Evolutionary conservation across 2,329 filamentous ascomycete species (phyloP), one percentile per base, ranked within the genome.

Genomic region (Alternaria brassicicola): DNA sequence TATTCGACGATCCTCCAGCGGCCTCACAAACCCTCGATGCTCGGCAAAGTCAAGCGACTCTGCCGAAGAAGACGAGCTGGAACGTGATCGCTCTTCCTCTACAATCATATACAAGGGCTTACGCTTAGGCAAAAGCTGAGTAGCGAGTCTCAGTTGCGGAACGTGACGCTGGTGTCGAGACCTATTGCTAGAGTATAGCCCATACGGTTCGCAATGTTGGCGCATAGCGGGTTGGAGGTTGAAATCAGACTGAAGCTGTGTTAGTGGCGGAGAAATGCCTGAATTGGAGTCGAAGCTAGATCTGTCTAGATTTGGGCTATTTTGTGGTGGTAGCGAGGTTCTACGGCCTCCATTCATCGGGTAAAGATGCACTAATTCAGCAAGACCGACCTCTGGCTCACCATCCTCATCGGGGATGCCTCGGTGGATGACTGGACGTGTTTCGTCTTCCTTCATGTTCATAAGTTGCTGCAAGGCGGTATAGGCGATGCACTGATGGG

Each of bases 381-480:
- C 36, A 23, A 39, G 36, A 21, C 36, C 19, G 12, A 33, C 15
- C 17, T 42, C 36, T 19, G 25, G 36, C 13, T 51, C 42, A 15
- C 28, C 25, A 13, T 47, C 39, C 8, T 21, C 23, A 10, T 51
- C 33, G 19, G 26, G n/a, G 12, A 15, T 41, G 26, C 30, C 21
- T n/a, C 31, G 58, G 31, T 54, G 49, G 12, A 48, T 39, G 10
- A 31, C 23, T 19, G 36, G 25, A 33, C 30, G 38, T 13, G 50
- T 36, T 28, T 35, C 42, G 39, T 48, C 15, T 28, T 59, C 38
- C n/a, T 50, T 21, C 5, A 48, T 39, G 3, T 35, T 25, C 6
- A 52, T 25, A 3, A 61, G 43, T 19, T 61, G 51, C 28, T 58
- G 53, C 6, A 61, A 50, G 6, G 57, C 61, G 15, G 46, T 62